Conservation (phyloP, 306 rosid species). For the Medicago lupulina region DNA sequence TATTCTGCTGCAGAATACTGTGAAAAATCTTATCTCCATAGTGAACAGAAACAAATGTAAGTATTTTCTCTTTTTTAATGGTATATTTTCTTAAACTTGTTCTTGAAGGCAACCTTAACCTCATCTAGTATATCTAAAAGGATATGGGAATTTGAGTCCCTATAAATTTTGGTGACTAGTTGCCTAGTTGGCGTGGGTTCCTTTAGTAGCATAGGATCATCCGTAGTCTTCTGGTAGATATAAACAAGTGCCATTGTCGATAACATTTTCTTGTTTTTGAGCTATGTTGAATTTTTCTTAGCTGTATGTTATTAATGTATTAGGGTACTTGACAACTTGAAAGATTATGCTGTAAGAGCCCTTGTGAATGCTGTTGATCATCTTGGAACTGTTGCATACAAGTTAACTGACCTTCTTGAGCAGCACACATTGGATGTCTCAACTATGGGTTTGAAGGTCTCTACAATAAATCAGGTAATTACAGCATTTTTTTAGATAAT, state of each 20-base stretch:
- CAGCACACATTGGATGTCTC: slow-evolving; percentile 84
- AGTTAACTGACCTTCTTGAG: slow-evolving; percentile 89
- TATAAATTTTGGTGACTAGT: slow-evolving; percentile 10
- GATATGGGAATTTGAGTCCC: background rate
- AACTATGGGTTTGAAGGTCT: slow-evolving; percentile 75
- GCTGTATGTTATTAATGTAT: slow-evolving; percentile 20
- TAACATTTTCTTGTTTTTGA: slow-evolving; percentile 36
- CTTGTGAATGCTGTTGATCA: slow-evolving; percentile 98
- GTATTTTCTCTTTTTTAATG: slow-evolving; percentile 32
- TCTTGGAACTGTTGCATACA: slow-evolving; percentile 98
- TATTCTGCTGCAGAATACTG: slow-evolving; percentile 98
- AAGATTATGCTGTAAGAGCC: slow-evolving; percentile 92
- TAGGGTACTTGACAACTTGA: slow-evolving; percentile 95
- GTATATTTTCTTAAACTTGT: background rate
- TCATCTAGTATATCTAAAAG: background rate
- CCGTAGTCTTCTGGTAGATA: slow-evolving; percentile 5
- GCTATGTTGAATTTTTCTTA: slow-evolving; percentile 21
- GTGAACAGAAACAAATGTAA: slow-evolving; percentile 95
- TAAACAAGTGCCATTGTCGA: slow-evolving; percentile 8
- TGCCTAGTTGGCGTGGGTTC: slow-evolving; percentile 16
- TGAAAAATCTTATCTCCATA: slow-evolving; percentile 84
- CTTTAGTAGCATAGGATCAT: background rate
- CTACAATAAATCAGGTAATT: slow-evolving; percentile 82
- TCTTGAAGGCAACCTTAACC: slow-evolving; percentile 13
- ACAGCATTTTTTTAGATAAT: slow-evolving; percentile 1